phyloP scores from a whole-genome alignment of 108 stramenopile genomes.

The Mayamaea pseudoterrestris region DNA sequence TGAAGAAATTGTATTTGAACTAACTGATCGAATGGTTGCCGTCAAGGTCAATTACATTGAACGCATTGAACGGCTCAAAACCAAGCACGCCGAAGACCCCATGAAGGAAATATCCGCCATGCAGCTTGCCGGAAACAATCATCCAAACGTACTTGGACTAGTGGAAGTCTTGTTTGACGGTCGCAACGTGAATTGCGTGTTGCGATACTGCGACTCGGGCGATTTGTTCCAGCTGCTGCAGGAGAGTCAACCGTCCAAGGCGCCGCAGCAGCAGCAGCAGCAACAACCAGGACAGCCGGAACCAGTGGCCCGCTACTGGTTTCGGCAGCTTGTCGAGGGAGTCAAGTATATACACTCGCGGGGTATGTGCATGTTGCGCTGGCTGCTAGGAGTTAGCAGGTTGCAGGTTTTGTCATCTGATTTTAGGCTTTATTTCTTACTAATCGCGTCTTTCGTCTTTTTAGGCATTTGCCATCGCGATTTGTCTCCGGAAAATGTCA shows the following conservation, averaged over 20 bases:
- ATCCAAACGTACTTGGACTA: slow-evolving; percentile 27
- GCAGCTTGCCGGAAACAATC: slow-evolving; percentile 67
- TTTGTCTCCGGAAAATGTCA: slow-evolving; percentile 43
- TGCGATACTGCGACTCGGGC: slow-evolving; percentile 48
- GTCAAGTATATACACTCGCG: slow-evolving; percentile 31
- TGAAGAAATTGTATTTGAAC: slow-evolving; percentile 32
- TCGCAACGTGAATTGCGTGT: slow-evolving; percentile 40
- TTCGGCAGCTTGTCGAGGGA: slow-evolving; percentile 52
- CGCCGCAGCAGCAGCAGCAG: slow-evolving; percentile 2
- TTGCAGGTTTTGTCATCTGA: too few relatives aligned
- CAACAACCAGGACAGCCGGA: slow-evolving; percentile 33
- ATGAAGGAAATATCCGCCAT: slow-evolving; percentile 88
- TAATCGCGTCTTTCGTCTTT: too few relatives aligned
- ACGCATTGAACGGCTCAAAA: slow-evolving; percentile 25
- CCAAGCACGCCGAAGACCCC: slow-evolving; percentile 71
- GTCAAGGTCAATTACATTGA: slow-evolving; percentile 34
- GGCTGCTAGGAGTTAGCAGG: slow-evolving; percentile 15
- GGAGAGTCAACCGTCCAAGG: slow-evolving; percentile 1
- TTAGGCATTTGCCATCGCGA: slow-evolving; percentile 55
- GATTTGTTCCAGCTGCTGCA: slow-evolving; percentile 46
- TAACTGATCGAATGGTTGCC: slow-evolving; percentile 22
- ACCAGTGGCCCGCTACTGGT: slow-evolving; percentile 36
- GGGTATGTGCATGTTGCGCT: slow-evolving; percentile 8
- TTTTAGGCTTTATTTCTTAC: too few relatives aligned
- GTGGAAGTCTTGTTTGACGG: slow-evolving; percentile 36